Evolutionary conservation across 768 basidiomycete species (phyloP).

Genomic region (Pholiota molesta): DNA sequence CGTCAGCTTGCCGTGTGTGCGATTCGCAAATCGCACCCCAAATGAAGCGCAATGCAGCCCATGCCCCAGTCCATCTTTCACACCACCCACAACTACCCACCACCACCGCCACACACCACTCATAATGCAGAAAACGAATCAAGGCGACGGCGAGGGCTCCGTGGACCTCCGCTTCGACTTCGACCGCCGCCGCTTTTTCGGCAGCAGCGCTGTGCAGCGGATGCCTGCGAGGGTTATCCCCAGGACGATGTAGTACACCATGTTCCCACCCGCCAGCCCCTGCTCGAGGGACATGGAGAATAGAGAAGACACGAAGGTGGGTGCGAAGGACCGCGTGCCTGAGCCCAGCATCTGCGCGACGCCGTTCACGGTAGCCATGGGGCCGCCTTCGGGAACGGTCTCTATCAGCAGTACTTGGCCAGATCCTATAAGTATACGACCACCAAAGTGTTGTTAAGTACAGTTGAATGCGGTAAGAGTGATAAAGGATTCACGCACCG

Average conservation of each 20-base stretch:
- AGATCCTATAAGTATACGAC: conserved; percentile 39
- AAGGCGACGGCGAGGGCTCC: not conserved
- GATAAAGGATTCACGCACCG: conserved; percentile 25
- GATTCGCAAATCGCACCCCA: too few species aligned
- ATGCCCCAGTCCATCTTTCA: not conserved
- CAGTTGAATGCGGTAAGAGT: not conserved
- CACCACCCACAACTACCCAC: not conserved
- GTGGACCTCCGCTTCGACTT: conserved; percentile 7
- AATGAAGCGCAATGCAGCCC: not conserved
- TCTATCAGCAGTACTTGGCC: conserved; percentile 48
- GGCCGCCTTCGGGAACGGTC: conserved; percentile 40
- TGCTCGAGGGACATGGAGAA: conserved; percentile 55
- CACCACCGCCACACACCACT: not conserved
- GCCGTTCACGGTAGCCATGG: conserved; percentile 59
- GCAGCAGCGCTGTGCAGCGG: conserved; percentile 16
- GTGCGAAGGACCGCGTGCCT: conserved; percentile 53
- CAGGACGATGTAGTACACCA: conserved; percentile 44
- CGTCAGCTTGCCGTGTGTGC: not conserved
- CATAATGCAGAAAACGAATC: not conserved
- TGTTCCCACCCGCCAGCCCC: conserved; percentile 48
- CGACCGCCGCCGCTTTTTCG: conserved; percentile 14
- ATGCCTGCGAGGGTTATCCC: conserved; percentile 30
- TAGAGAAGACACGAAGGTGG: conserved; percentile 56
- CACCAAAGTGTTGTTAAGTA: not conserved
- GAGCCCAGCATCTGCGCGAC: conserved; percentile 57